These are phyloP conservation scores for Coemansia sp. DNA, from an alignment of 192 early-diverging fungal genomes.

Conservation along the genomic window DNA sequence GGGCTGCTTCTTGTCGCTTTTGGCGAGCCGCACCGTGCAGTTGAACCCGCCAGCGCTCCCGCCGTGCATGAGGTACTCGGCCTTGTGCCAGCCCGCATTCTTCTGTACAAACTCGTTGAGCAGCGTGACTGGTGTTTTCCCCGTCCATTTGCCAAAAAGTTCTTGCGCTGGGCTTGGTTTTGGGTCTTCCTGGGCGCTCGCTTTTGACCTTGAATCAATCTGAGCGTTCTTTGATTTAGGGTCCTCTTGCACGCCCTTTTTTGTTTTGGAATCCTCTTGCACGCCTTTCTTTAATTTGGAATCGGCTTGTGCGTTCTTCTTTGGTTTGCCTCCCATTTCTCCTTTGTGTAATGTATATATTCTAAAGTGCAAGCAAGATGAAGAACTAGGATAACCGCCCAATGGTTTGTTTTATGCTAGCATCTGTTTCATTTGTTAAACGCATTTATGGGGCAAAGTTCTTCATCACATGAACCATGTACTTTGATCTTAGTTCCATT, in stretches of 20 bases:
- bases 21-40: constrained; percentile 35
- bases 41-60: constrained; percentile 55
- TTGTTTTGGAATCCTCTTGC: neutral
- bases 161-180: constrained; percentile 3
- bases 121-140: constrained; percentile 77
- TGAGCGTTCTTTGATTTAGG: neutral
- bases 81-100: constrained; percentile 65
- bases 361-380: neutral
- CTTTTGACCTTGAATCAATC: too few relatives aligned
- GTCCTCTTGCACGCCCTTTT: neutral
- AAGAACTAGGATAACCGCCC: too few relatives aligned
- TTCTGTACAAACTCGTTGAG: constrained; percentile 71
- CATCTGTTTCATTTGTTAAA: too few relatives aligned
- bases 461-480: too few relatives aligned
- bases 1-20: constrained; percentile 33
- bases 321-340: constrained; percentile 9
- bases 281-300: neutral
- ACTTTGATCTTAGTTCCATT: too few relatives aligned
- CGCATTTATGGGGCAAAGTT: too few relatives aligned
- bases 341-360: neutral
- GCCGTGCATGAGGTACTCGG: constrained; percentile 62
- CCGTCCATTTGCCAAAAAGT: constrained; percentile 79
- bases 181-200: neutral
- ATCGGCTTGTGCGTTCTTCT: neutral
- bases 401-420: too few relatives aligned